Conservation (phyloP, 305 asterid species). For the Solanum hybrid region DNA sequence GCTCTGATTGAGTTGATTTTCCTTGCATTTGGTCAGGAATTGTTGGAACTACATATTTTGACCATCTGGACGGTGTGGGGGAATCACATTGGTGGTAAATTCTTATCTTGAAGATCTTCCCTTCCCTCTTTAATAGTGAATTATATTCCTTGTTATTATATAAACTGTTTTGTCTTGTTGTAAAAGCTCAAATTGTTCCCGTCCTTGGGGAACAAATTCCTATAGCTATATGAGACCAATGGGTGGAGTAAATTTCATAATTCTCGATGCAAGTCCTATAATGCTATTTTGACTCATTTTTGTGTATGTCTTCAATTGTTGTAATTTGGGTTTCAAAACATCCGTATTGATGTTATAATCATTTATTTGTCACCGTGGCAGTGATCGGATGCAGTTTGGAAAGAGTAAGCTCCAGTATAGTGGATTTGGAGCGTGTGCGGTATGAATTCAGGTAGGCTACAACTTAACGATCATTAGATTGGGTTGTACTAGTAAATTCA, state of each 20-base stretch:
- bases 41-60: background rate
- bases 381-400: background rate
- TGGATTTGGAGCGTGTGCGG: background rate
- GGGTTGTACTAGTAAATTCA: background rate
- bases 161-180: background rate
- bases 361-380: background rate
- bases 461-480: background rate
- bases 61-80: background rate
- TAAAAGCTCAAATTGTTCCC: background rate
- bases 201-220: background rate
- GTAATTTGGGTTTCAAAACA: background rate
- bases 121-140: background rate
- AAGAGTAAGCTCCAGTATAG: background rate
- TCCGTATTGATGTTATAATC: too few species aligned
- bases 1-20: background rate
- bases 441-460: background rate
- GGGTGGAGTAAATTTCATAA: too few species aligned
- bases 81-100: background rate
- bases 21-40: background rate
- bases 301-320: background rate
- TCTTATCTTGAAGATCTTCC: background rate
- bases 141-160: too few species aligned
- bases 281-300: background rate
- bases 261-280: background rate
- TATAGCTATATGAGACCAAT: too few species aligned